These are phyloP conservation scores for Litchi chinensis DNA, from an alignment of 345 rosid genomes.

Conservation along the genomic window DNA sequence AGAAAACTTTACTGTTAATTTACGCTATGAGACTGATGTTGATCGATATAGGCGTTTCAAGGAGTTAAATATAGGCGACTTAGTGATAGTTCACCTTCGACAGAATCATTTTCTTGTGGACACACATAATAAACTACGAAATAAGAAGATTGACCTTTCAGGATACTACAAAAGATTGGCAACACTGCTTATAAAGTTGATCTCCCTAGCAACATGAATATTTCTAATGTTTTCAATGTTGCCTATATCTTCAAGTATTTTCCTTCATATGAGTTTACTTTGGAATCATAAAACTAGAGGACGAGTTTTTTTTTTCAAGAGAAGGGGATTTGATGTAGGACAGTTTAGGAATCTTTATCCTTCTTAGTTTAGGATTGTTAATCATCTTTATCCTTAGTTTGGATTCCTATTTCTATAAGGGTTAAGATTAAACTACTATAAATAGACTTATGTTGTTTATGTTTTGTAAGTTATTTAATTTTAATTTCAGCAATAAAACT, in stretches of 20 bases:
- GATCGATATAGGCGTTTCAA: neutral
- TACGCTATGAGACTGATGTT: neutral
- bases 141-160: neutral
- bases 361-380: too few species aligned
- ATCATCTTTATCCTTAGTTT: too few species aligned
- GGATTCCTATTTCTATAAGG: too few species aligned
- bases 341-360: too few species aligned
- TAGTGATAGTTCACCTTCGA: neutral
- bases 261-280: too few species aligned
- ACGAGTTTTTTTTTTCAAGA: neutral
- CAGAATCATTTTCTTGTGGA: neutral
- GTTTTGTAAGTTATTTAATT: too few species aligned
- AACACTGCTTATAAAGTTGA: constrained; percentile 18
- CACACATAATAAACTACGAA: neutral
- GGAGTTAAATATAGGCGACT: constrained; percentile 4
- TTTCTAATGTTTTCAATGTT: constrained; percentile 16
- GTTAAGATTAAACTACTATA: too few species aligned
- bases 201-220: neutral
- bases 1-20: neutral
- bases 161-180: constrained; percentile 10
- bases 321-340: too few species aligned
- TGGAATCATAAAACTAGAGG: neutral
- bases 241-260: neutral
- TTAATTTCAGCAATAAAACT: too few species aligned
- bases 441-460: too few species aligned